Base-by-base conservation (phyloP, 495 filamentous ascomycete species). In the Neohortaea acidophila region DNA sequence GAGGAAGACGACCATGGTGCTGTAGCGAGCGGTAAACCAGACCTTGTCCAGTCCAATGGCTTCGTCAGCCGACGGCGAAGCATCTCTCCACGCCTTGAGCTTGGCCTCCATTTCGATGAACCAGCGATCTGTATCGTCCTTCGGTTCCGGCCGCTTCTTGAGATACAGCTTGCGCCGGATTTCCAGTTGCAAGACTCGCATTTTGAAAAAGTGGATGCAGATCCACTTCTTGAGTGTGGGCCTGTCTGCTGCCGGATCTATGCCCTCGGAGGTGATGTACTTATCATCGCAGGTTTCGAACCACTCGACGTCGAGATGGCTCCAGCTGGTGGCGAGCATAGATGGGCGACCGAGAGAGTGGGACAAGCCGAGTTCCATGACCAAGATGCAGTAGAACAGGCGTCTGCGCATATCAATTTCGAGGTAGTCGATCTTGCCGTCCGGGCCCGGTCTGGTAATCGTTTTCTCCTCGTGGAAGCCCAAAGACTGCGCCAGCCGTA, bases 181-280 rank as follows among this genome's bases (percentile, higher is more conserved):
- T 57, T 96, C 86, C 10, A 84, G 69, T 54, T 94, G 87, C 4
- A 89, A 59, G 21, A 89, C 58, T 38, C 83, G 71, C 86, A 96
- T 94, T 51, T 79, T 80, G 59, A 83, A 84, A 47, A 89, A 91
- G 57, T 96, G 86, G 41, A 93, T 84, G 7, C 81, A 74, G 14
- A 92, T 74, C 47, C 80, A 68, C 58, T 96, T 96, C 56, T 75
- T 77, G 32, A 83, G 60, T 18, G 78, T 75, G 0, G 68, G 68
- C 17, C 70, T 29, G 11, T 11, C 75, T 10, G 64, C 61, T 1
- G 71, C 81, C 1, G 72, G 69, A 13, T 68, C 58, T 32, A 94
- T 76, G 7, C 81, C 85, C n/a, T 74, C 63, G n/a, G 69, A 60
- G 2, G 75, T 82, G 48, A 96, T 92, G 53, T 77, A 73, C 21